phyloP scores from a whole-genome alignment of 2,329 filamentous ascomycete species.

The Capronia epimyces region DNA sequence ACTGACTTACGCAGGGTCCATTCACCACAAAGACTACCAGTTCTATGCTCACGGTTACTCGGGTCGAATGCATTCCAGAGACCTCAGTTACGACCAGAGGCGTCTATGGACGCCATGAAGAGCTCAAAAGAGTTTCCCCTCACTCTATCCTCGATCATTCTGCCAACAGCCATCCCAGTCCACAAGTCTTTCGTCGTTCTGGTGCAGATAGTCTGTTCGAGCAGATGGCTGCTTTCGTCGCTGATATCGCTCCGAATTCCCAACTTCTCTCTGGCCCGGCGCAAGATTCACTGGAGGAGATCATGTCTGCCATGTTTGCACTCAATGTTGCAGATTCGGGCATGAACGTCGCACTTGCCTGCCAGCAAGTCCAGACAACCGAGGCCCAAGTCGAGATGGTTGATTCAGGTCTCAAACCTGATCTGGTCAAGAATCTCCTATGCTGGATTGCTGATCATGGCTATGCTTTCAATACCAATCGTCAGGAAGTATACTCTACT shows the following conservation, averaged over 20 bases:
- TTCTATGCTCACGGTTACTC: constrained; percentile 23
- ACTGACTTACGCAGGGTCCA: constrained; percentile 20
- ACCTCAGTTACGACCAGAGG: constrained; percentile 17
- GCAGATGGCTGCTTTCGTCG: constrained; percentile 6
- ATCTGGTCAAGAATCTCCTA: constrained; percentile 17
- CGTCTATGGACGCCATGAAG: constrained; percentile 7
- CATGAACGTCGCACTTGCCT: constrained; percentile 17
- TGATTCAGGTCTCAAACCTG: constrained; percentile 14
- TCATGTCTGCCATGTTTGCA: constrained; percentile 21
- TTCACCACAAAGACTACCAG: constrained; percentile 19
- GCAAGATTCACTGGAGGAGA: constrained; percentile 9
- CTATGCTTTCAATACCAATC: constrained; percentile 21
- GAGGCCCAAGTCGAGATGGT: constrained; percentile 13
- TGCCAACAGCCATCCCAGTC: not conserved
- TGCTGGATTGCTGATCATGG: constrained; percentile 20
- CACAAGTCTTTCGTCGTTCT: constrained; percentile 12
- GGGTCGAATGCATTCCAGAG: constrained; percentile 25
- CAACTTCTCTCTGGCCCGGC: constrained; percentile 13
- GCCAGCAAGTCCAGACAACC: constrained; percentile 15
- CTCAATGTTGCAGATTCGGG: constrained; percentile 22
- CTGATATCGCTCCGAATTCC: constrained; percentile 16
- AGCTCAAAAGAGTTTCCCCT: constrained; percentile 1
- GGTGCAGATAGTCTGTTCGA: constrained; percentile 9
- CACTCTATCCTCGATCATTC: not conserved
- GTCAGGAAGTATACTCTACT: constrained; percentile 14